Percentiles rank a stretch among this genome's conserved stretches.
Evolutionary conservation across 2,329 filamentous ascomycete species (phyloP).

Genomic region (Leptoxyphium fumago): DNA sequence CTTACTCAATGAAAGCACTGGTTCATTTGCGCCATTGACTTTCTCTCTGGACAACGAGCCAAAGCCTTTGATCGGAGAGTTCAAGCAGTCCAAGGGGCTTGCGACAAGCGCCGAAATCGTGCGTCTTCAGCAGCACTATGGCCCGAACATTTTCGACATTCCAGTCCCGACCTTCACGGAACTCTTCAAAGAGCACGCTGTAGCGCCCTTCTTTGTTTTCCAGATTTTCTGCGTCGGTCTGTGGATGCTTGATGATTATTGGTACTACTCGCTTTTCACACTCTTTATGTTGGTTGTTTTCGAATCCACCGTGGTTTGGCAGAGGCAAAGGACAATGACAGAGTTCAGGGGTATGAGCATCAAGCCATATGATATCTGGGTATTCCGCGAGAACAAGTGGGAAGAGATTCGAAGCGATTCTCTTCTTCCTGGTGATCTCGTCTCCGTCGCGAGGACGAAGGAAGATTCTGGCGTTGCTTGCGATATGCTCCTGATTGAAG

Average conservation of each 20-base stretch:
- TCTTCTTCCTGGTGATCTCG: constrained; percentile 82
- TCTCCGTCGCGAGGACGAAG: constrained; percentile 84
- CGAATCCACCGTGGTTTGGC: constrained; percentile 98
- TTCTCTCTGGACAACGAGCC: constrained; percentile 78
- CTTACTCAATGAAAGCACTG: constrained; percentile 57
- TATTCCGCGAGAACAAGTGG: constrained; percentile 79
- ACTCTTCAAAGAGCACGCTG: constrained; percentile 94
- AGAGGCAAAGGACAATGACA: constrained; percentile 84
- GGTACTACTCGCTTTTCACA: constrained; percentile 99
- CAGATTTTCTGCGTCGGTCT: constrained; percentile 96
- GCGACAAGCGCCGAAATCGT: constrained; percentile 59
- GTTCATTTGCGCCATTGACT: constrained; percentile 64
- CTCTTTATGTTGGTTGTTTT: constrained; percentile 97
- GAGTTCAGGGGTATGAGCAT: constrained; percentile 99
- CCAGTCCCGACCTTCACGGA: constrained; percentile 91
- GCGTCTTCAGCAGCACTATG: constrained; percentile 80
- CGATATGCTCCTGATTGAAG: constrained; percentile 90
- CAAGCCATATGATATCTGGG: constrained; percentile 92
- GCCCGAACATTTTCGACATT: constrained; percentile 91
- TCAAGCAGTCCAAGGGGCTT: constrained; percentile 70
- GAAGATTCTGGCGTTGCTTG: constrained; percentile 95
- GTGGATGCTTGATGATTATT: constrained; percentile 98
- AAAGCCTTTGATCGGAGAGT: constrained; percentile 61
- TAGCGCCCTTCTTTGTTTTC: constrained; percentile 98
- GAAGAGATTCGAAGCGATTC: constrained; percentile 77